Evolutionary conservation across 441 rosid species (phyloP).

Genomic region (Manihot esculenta): DNA sequence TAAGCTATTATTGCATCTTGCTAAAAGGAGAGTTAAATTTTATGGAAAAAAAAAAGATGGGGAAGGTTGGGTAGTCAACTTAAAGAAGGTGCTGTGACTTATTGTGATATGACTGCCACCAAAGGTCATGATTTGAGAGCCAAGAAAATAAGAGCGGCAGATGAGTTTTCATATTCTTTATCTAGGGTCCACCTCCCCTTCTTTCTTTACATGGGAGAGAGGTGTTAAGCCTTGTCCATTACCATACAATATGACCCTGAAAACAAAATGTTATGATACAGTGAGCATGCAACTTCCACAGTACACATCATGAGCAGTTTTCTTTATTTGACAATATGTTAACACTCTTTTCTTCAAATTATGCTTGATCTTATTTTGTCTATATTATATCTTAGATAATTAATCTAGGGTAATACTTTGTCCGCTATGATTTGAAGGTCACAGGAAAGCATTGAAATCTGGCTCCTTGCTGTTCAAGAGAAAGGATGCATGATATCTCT

Average conservation of each 20-base stretch:
- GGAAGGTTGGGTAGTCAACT: slow-evolving; percentile 38
- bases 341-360: neutral
- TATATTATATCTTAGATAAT: neutral
- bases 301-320: neutral
- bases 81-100: slow-evolving; percentile 31
- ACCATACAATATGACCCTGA: slow-evolving; percentile 8
- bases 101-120: slow-evolving; percentile 33
- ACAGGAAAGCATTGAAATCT: neutral
- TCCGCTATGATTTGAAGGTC: neutral
- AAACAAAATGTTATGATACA: neutral
- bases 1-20: slow-evolving; percentile 16
- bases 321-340: neutral
- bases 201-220: neutral
- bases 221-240: slow-evolving; percentile 13
- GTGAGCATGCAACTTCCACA: slow-evolving; percentile 6
- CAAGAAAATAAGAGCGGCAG: slow-evolving; percentile 13
- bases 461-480: neutral
- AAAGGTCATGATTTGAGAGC: slow-evolving; percentile 20
- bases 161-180: slow-evolving; percentile 19
- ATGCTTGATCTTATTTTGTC: neutral
- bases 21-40: slow-evolving; percentile 4
- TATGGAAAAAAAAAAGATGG: neutral
- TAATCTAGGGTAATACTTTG: neutral
- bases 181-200: neutral
- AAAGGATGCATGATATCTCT: neutral